A percentile compares a stretch with the other conserved stretches of the same genome.
These are phyloP conservation scores for Gentiana straminea DNA, from an alignment of 257 asterid genomes.

Conservation along the genomic window DNA sequence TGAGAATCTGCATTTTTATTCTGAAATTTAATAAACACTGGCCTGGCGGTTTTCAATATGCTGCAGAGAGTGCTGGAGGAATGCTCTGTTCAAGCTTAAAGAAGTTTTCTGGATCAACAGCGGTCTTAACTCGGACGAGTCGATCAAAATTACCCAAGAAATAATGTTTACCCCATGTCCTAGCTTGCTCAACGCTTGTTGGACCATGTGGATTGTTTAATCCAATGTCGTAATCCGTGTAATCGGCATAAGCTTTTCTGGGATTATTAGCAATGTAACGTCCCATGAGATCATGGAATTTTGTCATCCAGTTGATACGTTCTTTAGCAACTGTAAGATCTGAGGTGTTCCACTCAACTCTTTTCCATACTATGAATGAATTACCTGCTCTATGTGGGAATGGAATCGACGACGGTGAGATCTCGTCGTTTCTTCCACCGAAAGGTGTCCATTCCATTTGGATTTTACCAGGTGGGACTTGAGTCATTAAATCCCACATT, in stretches of 20 bases:
- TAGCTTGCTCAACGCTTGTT: not conserved
- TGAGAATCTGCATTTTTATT: too few relatives aligned
- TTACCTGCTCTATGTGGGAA: conserved; percentile 12
- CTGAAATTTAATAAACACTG: too few relatives aligned
- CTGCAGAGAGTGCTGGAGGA: too few relatives aligned
- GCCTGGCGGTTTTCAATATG: too few relatives aligned
- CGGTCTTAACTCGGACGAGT: too few relatives aligned
- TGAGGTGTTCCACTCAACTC: conserved; percentile 3
- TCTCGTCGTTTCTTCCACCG: conserved; percentile 10
- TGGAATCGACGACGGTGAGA: conserved; percentile 6
- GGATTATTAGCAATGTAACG: conserved; percentile 8
- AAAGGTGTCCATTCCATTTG: conserved; percentile 8
- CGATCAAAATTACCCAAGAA: too few relatives aligned
- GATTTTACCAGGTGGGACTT: not conserved
- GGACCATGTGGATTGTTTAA: not conserved
- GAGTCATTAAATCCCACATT: not conserved
- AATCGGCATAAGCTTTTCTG: conserved; percentile 10
- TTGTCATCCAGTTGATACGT: conserved; percentile 1
- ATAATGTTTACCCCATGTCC: too few relatives aligned
- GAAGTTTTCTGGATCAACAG: too few relatives aligned
- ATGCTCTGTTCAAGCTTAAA: too few relatives aligned
- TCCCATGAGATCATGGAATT: conserved; percentile 5
- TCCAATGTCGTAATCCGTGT: conserved; percentile 17
- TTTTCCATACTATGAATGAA: not conserved
- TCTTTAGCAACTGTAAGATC: not conserved